Evolutionary conservation across 1,139 yeast genomes (phyloP).

Genomic region (Pichia sp.): DNA sequence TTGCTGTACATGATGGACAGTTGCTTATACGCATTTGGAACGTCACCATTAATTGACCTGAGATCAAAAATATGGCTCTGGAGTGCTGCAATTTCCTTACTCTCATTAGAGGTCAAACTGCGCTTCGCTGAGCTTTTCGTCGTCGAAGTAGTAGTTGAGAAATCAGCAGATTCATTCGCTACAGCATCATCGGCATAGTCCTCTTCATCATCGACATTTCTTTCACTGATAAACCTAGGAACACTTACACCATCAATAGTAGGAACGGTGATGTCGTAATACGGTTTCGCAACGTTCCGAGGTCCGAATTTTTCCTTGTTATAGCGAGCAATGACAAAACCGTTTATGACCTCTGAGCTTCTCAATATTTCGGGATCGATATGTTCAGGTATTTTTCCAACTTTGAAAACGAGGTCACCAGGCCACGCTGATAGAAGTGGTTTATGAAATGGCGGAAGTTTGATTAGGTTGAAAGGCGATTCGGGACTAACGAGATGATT

Average conservation of each 20-base stretch:
- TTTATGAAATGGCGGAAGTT: slow-evolving; percentile 83
- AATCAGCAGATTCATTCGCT: not conserved
- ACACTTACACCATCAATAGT: slow-evolving; percentile 24
- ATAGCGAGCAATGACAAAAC: slow-evolving; percentile 37
- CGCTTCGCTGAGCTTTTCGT: not conserved
- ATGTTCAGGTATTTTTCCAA: slow-evolving; percentile 44
- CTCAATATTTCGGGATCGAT: slow-evolving; percentile 35
- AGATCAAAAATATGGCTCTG: slow-evolving; percentile 16
- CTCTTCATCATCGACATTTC: slow-evolving; percentile 25
- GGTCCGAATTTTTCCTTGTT: slow-evolving; percentile 50
- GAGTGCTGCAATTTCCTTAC: not conserved
- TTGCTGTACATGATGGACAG: slow-evolving; percentile 77
- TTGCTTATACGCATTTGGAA: slow-evolving; percentile 71
- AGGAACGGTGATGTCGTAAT: slow-evolving; percentile 31
- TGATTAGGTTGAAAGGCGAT: slow-evolving; percentile 62
- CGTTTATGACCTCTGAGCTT: slow-evolving; percentile 24
- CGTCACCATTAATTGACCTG: slow-evolving; percentile 27
- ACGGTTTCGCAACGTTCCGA: slow-evolving; percentile 41
- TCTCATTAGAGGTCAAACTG: not conserved
- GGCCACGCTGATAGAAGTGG: slow-evolving; percentile 79
- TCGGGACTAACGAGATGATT: slow-evolving; percentile 30
- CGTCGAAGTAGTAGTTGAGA: not conserved
- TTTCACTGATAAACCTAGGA: slow-evolving; percentile 74
- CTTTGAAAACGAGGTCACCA: slow-evolving; percentile 46
- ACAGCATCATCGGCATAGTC: too few species aligned